Evolutionary conservation across 1,139 yeast species (phyloP), one percentile per base, ranked within the genome.

Genomic region (Debaryomyces coudertii): DNA sequence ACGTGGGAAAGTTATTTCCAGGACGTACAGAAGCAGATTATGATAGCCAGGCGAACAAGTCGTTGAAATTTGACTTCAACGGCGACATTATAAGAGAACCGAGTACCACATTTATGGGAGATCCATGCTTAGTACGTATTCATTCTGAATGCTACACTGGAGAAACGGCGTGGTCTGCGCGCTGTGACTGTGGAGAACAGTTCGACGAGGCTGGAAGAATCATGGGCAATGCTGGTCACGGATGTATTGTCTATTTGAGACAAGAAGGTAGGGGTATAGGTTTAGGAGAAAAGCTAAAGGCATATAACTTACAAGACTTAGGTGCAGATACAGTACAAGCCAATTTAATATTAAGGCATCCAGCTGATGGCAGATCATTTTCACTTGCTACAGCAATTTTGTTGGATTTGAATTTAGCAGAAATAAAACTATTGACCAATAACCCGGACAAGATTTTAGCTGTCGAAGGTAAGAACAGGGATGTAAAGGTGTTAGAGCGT

Each of bases 251-350:
- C 1, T 95, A 95, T 64, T 73, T 95, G 52, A 82, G 99, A 60
- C 99, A 95, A 66, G 99, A 95, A 67, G 99, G 99, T 45, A 82
- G 99, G 50, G 99, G 99, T 18, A 95, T 95, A 53, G 99, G 99
- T 3, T 76, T 95, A 16, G 96, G 97, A 18, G 99, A 95, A 62
- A 95, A 95, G 68, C 77, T 95, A 56, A 95, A 95, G 69, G 99
- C 99, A 1, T 95, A 95, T 68, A 95, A 95, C 62, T 73, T 95
- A 54, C 99, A 95, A 69, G 99, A 95, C 67, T 76, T 95, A 49
- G 99, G 99, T 7, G 98, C 98, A 5, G 99, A 95, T 66, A 95
- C 99, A 0, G 98, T 95, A 8, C 95, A 92, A 65, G 99, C 99
- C 11, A 95, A 95, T 66, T 72, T 95, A 52, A 67, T 95, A 71